Evolutionary conservation across 352 stramenopile species (phyloP), one percentile per base, ranked within the genome.

Genomic region (Thalassiosira sp.): DNA sequence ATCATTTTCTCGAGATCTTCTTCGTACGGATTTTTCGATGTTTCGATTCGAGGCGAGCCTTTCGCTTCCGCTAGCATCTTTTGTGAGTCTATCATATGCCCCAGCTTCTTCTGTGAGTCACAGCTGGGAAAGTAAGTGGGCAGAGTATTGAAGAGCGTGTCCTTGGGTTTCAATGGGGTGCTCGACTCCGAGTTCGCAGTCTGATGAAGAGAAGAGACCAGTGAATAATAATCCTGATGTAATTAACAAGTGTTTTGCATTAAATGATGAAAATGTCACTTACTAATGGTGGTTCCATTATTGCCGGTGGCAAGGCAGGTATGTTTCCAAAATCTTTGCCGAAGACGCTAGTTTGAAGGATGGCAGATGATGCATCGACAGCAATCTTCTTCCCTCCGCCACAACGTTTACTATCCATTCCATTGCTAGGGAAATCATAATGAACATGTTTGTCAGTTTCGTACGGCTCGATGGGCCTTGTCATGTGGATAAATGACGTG

Each of bases 401-500:
- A 22, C 48, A 13, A 5, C 24, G 13, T 58, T 15, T 45, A 3
- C 15, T 61, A 18, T 8, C 53, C 28, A 15, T n/a, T 25, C n/a
- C 20, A 6, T 35, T 27, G 37, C 16, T 43, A 3, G 7, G 28
- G 18, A 52, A 66, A 18, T 58, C 42, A 52, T 70, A 57, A 2
- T 73, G n/a, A 64, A 61, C 37, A 33, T 53, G 35, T 16, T 60
- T 46, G 25, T 54, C 57, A 11, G 16, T 65, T 46, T 42, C 68
- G 46, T 33, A 70, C 20, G 63, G 57, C 27, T 82, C 40, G 15
- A 78, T 27, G 10, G 74, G 74, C 2, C n/a, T n/a, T 13, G 64
- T 75, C 53, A 82, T 62, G 33, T 72, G 62, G 3, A 65, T 43
- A 51, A 80, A 84, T n/a, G 58, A 71, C 18, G 49, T 78, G 13